These are phyloP conservation scores for Lipomyces oligophaga DNA, from an alignment of 805 yeast genomes.

Conservation along the genomic window DNA sequence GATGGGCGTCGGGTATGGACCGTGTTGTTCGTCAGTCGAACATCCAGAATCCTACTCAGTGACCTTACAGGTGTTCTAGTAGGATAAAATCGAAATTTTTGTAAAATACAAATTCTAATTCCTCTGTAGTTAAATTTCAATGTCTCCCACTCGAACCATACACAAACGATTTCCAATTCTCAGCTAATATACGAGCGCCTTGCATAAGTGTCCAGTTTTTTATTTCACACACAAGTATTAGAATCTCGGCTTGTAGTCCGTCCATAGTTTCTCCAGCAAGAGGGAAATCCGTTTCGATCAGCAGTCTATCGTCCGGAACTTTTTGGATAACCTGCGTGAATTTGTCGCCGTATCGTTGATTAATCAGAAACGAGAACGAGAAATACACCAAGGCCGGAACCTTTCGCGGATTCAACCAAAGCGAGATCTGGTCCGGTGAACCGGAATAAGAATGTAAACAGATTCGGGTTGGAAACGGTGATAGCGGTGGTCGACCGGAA, in stretches of 20 bases:
- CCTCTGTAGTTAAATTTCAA: neutral
- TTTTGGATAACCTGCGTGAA: conserved; percentile 34
- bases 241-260: conserved; percentile 15
- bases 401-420: conserved; percentile 44
- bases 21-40: conserved; percentile 29
- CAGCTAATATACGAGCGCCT: conserved; percentile 16
- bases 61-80: no score
- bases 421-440: conserved; percentile 60
- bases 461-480: conserved; percentile 36
- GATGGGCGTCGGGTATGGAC: conserved; percentile 70
- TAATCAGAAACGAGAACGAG: conserved; percentile 53
- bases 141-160: conserved; percentile 7
- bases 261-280: conserved; percentile 34
- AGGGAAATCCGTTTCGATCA: conserved; percentile 55
- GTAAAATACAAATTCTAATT: no score
- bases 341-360: conserved; percentile 38
- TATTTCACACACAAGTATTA: conserved; percentile 14
- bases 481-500: conserved; percentile 13
- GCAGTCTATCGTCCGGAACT: conserved; percentile 40
- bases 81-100: no score
- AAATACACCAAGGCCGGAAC: conserved; percentile 42
- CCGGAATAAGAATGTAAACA: conserved; percentile 87
- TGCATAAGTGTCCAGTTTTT: conserved; percentile 27
- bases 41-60: no score
- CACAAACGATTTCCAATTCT: conserved; percentile 16